Evolutionary conservation across 805 yeast genomes (phyloP).

Genomic region (Candida mattraensis): DNA sequence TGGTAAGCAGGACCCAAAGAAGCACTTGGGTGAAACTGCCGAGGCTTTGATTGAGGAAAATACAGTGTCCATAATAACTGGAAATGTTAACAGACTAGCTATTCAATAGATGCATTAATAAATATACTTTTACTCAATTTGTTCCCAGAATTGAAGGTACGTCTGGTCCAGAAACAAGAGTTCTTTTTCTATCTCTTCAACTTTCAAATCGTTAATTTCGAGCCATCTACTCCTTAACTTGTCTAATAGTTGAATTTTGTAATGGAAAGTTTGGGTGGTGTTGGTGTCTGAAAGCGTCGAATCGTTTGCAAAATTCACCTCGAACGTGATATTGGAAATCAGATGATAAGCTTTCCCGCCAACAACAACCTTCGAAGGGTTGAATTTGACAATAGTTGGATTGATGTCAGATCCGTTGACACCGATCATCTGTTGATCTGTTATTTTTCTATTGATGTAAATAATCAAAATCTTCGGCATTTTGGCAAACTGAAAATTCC

Average conservation of each 20-base stretch:
- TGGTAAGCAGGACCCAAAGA: slow-evolving; percentile 98
- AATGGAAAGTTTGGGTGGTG: slow-evolving; percentile 23
- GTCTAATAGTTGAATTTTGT: slow-evolving; percentile 52
- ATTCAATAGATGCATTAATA: slow-evolving; percentile 55
- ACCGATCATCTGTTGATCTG: slow-evolving; percentile 31
- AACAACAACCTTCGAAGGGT: slow-evolving; percentile 36
- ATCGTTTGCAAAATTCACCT: slow-evolving; percentile 17
- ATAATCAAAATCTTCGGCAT: slow-evolving; percentile 57
- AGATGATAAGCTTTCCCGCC: slow-evolving; percentile 40
- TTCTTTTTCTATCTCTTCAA: slow-evolving; percentile 51
- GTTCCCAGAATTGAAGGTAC: slow-evolving; percentile 69
- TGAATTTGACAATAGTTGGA: slow-evolving; percentile 64
- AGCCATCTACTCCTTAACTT: slow-evolving; percentile 49
- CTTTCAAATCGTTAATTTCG: slow-evolving; percentile 53
- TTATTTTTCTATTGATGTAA: slow-evolving; percentile 54
- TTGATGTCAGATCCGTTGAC: slow-evolving; percentile 44
- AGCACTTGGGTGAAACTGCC: slow-evolving; percentile 89
- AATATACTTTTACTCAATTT: slow-evolving; percentile 14
- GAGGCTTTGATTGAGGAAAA: slow-evolving; percentile 86
- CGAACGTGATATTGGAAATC: slow-evolving; percentile 48
- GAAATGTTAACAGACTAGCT: slow-evolving; percentile 87
- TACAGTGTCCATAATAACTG: slow-evolving; percentile 80
- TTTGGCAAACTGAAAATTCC: slow-evolving; percentile 38
- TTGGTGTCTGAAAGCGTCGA: background rate
- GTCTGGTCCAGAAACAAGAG: slow-evolving; percentile 61